A percentile compares a stretch with the other conserved stretches of the same genome.
These are phyloP conservation scores for Saxophila tyrrhenica DNA, from an alignment of 495 filamentous ascomycete species.

Conservation along the genomic window DNA sequence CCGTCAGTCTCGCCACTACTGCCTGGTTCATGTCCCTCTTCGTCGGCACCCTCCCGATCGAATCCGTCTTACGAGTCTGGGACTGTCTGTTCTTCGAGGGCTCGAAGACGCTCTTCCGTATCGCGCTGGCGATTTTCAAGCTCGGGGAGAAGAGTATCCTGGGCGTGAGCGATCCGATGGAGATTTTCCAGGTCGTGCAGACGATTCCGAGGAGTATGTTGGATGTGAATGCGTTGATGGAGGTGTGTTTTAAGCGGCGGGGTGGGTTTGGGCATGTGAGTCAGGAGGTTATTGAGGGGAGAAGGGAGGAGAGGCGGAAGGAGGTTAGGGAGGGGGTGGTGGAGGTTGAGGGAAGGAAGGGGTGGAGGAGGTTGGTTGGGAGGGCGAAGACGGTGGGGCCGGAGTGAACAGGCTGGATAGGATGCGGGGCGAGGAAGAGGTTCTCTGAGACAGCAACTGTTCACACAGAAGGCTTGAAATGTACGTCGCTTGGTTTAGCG, in stretches of 20 bases:
- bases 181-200: slow-evolving; percentile 92
- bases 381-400: neutral
- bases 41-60: slow-evolving; percentile 83
- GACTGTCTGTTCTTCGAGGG: slow-evolving; percentile 95
- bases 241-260: slow-evolving; percentile 55
- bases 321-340: slow-evolving; percentile 10
- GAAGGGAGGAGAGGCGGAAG: slow-evolving; percentile 46
- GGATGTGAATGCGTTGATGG: slow-evolving; percentile 70
- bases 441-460: no score
- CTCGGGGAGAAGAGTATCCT: slow-evolving; percentile 74
- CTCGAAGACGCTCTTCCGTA: slow-evolving; percentile 85
- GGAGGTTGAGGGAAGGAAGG: slow-evolving; percentile 2
- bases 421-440: no score
- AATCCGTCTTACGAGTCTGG: slow-evolving; percentile 86
- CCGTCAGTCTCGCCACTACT: slow-evolving; percentile 84
- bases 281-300: slow-evolving; percentile 53
- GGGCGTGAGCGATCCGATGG: slow-evolving; percentile 76
- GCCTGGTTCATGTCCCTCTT: slow-evolving; percentile 99
- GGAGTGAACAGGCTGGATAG: neutral
- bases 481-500: no score
- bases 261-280: slow-evolving; percentile 74
- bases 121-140: slow-evolving; percentile 87
- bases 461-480: no score
- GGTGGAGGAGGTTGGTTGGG: slow-evolving; percentile 4
- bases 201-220: slow-evolving; percentile 70